Base-by-base conservation (phyloP, 2,329 filamentous ascomycete species). In the Epichloe scottii region DNA sequence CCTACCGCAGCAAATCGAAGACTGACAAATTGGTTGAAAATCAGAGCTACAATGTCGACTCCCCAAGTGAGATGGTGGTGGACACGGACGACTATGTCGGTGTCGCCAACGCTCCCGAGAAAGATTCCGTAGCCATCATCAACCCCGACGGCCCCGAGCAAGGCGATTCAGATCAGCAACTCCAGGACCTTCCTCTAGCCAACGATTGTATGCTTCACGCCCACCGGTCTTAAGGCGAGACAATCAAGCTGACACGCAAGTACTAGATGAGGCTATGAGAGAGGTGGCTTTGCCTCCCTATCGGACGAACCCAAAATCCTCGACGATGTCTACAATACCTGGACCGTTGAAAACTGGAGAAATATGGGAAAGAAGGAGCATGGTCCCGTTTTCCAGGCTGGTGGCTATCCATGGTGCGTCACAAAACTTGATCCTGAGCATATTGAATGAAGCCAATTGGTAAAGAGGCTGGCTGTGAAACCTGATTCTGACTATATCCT, bases 281-380 rank as follows among this genome's bases (percentile, higher is more conserved):
- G 83, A 87, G 60, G 72, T 84, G 57, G 81, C 89, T 58, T 78
- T 97, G 53, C 81, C 82, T 11, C 81, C 84, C 50, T 89, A 46
- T 59, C 72, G 54, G 82, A 89, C 58, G 89, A 95, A 58, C 82
- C 90, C 56, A 86, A 89, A 62, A 84, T 85, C 35, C 77, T 91
- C 56, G 84, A 84, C 50, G 88, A 95, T 64, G 76, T 76, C 40
- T 71, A 84, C 59, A 67, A 87, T 68, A 95, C 89, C 61, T 98
- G 93, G 93, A 81, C 87, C 33, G 88, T 98, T 55, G 77, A 87
- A 59, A 78, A 85, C 55, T 98, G 91, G 90, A 78, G 85, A 57
- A 76, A 71, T 38, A 70, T 94, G 58, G 74, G 77, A 15, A 85
- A 87, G 69, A 89, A 87, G 64, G 85, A 93, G 62, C 89, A 94